Conservation (phyloP, 768 basidiomycete genomes). For the Dentipellis fragilis region DNA sequence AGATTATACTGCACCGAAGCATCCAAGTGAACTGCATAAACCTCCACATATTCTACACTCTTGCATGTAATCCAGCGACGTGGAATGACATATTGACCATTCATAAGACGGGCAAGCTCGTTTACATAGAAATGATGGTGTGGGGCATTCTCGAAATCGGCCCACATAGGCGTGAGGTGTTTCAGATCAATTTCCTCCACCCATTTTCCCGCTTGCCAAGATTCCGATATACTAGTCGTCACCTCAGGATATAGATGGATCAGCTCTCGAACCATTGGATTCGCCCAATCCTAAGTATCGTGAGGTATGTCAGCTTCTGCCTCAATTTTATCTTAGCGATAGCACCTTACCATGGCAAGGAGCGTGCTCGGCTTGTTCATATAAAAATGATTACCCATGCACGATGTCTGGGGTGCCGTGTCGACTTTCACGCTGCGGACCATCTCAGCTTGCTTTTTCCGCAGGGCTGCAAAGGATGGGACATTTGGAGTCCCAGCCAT, state of each 20-base stretch:
- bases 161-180: constrained; percentile 21
- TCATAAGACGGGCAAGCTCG: constrained; percentile 14
- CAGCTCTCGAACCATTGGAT: constrained; percentile 16
- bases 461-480: constrained; percentile 19
- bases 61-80: constrained; percentile 13
- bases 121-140: constrained; percentile 19
- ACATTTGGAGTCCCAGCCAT: constrained; percentile 22
- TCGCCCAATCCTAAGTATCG: constrained; percentile 17
- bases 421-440: constrained; percentile 5
- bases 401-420: constrained; percentile 14
- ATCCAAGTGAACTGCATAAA: neutral
- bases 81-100: constrained; percentile 14
- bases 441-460: constrained; percentile 17
- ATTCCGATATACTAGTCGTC: constrained; percentile 11
- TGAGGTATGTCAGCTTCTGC: neutral
- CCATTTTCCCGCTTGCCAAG: constrained; percentile 22
- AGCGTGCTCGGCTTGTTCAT: too few species aligned
- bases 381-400: constrained; percentile 22
- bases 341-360: too few species aligned
- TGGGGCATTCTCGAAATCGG: constrained; percentile 11
- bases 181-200: constrained; percentile 11
- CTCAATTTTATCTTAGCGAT: neutral
- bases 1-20: neutral
- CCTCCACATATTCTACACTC: neutral
- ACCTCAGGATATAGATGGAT: constrained; percentile 21